phyloP scores from a whole-genome alignment of 108 stramenopile species.

The Schizochytrium sp. region DNA sequence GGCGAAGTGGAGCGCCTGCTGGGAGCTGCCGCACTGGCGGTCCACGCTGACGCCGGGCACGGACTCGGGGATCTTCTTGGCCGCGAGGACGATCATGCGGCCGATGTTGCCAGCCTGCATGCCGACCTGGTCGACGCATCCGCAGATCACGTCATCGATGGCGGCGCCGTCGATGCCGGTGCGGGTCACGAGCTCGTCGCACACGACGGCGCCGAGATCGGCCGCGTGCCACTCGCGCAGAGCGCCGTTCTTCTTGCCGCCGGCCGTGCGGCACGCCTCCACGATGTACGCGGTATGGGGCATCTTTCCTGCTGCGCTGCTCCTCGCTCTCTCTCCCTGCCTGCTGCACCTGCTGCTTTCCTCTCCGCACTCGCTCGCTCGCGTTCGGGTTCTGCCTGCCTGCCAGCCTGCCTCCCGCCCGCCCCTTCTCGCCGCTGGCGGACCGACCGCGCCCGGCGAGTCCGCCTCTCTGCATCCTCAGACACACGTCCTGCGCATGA shows the following conservation, averaged over 20 bases:
- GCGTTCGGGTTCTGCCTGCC: too few species aligned
- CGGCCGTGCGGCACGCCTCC: not conserved
- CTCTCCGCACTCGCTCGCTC: too few species aligned
- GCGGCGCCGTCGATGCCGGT: slow-evolving; percentile 21
- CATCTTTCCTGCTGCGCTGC: not conserved
- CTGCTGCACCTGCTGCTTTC: too few species aligned
- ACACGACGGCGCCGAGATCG: slow-evolving; percentile 8
- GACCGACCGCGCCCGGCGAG: too few species aligned
- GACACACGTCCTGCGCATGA: too few species aligned
- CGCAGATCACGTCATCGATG: slow-evolving; percentile 30
- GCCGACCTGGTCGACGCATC: slow-evolving; percentile 28
- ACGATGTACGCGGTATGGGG: not conserved
- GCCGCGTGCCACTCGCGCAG: slow-evolving; percentile 8
- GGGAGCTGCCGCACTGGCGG: slow-evolving; percentile 50
- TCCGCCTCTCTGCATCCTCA: too few species aligned
- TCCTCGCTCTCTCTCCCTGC: not conserved
- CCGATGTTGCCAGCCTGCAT: slow-evolving; percentile 27
- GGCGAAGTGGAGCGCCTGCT: slow-evolving; percentile 44
- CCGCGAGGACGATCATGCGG: slow-evolving; percentile 23
- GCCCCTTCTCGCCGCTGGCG: too few species aligned
- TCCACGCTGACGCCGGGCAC: slow-evolving; percentile 46
- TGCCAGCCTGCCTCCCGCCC: too few species aligned
- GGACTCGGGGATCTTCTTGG: slow-evolving; percentile 21
- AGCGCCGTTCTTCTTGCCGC: slow-evolving; percentile 6
- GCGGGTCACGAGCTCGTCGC: slow-evolving; percentile 12